Evolutionary conservation across 495 filamentous ascomycete genomes (phyloP).

Genomic region (Trichoderma erinaceum): DNA sequence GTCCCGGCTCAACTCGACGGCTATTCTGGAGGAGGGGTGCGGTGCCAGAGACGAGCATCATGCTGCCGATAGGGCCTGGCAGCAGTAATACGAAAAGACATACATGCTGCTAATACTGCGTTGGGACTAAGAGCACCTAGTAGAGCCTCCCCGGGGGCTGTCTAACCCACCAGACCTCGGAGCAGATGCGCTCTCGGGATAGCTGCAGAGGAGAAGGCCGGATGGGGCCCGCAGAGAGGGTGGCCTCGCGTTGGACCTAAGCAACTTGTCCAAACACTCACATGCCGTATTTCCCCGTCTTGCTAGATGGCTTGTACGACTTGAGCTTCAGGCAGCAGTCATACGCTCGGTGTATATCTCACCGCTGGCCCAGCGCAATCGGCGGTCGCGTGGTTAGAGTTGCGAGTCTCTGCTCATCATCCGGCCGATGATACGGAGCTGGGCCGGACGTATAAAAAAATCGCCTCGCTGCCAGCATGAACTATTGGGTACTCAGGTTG

Average conservation of each 20-base stretch:
- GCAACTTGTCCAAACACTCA: background rate
- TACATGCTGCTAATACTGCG: too few species aligned
- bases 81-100: too few species aligned
- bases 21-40: slow-evolving; percentile 3
- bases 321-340: background rate
- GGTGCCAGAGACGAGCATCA: background rate
- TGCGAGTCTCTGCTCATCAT: too few species aligned
- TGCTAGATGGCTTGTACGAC: background rate
- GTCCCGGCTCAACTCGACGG: slow-evolving; percentile 10
- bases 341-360: slow-evolving; percentile 4
- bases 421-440: too few species aligned
- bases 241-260: background rate
- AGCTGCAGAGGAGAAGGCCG: background rate
- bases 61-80: too few species aligned
- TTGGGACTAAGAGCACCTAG: too few species aligned
- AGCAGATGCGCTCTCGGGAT: background rate
- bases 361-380: background rate
- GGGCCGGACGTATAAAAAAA: too few species aligned
- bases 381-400: too few species aligned
- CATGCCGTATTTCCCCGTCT: background rate
- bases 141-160: background rate
- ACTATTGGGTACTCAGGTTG: too few species aligned
- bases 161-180: background rate
- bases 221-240: background rate
- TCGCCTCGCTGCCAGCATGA: too few species aligned